Base-by-base conservation (phyloP, 2,329 filamentous ascomycete genomes). In the Colletotrichum magnum region DNA sequence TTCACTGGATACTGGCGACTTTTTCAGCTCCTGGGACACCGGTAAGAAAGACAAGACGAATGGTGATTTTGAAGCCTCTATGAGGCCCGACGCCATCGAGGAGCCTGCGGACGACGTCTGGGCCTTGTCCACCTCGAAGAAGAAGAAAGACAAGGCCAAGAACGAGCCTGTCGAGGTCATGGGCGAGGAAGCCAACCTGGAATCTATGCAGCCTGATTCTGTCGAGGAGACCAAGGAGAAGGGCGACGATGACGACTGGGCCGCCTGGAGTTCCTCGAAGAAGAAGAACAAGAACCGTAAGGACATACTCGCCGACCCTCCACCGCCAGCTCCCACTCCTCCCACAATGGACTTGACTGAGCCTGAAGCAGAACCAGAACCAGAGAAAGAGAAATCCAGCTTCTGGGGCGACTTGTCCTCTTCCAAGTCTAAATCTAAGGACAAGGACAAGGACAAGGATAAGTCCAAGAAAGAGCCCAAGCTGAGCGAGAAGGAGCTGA, bases 21-120 rank as follows among this genome's bases (percentile, higher is more conserved):
- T 88, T 72, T 88, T 88, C 76, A 85, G 81, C 68, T 85, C 86
- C 56, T 90, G 88, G 83, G 86, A 85, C 39, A 87, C 84, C 59
- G 80, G 83, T 12, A 88, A 88, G 74, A 88, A 88, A 70, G 75
- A 81, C 64, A 81, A 81, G 74, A 78, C 79, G 43, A 74, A 72
- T 26, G 58, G 43, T 1, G 68, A 68, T 47, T 43, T 21, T 9
- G 70, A 72, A 21, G 32, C 53, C 41, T 67, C 68, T 24, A 52
- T 70, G 70, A 82, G 82, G 71, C 80, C 80, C 43, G 80, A 84
- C 69, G 76, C 77, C 28, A 80, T 81, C 52, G 83, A 85, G 71
- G 84, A 85, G 67, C 81, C 82, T 15, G 79, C 76, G 21, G 81
- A 85, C 57, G 79, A 82, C 58, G 72, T 75, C 18, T 83, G 82